Evolutionary conservation across 352 stramenopile species (phyloP), one percentile per base, ranked within the genome.

Genomic region (Phytophthora cactorum): DNA sequence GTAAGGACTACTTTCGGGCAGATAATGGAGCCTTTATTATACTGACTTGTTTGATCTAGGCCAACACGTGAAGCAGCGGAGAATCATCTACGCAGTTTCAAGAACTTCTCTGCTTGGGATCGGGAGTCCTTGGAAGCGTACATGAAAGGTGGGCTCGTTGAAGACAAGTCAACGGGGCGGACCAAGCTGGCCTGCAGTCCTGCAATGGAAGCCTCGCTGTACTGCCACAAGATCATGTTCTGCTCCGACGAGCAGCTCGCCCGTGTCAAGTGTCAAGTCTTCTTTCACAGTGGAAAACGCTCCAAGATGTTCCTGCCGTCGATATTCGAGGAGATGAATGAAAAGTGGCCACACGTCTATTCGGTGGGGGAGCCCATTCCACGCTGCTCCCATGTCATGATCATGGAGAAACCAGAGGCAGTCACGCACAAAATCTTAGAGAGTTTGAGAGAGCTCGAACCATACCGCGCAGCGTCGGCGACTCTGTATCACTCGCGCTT

Each of bases 371-470:
- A 67, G 12, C 45, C 69, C 4, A 68, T 85, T 85, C 58, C 68
- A 4, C 59, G 69, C 15, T 49, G 62, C 29, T 76, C 66, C 1
- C 79, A 85, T 43, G 29, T 51, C 39, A 70, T 87, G 59, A 28
- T 87, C 3, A 52, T 85, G 59, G 76, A 87, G 44, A 70, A 80
- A 22, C 64, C 74, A 41, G 67, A 60, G 8, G 63, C 52, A 25
- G 66, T 70, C 3, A 62, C 70, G 7, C n/a, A 51, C 3, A 71
- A 67, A 8, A 80, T 88, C 27, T 14, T 81, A 0, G 46, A 67
- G 14, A 69, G 66, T 22, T 36, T 83, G 9, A 50, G 46, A n/a
- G 29, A 74, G 38, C 49, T 82, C 31, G 49, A 66, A 7, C 49
- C 51, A 22, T 70, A 66, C 32, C 63, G 38, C 9, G 25, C 32